Base-by-base conservation (phyloP, 495 filamentous ascomycete genomes). In the Penicillium arizonense region DNA sequence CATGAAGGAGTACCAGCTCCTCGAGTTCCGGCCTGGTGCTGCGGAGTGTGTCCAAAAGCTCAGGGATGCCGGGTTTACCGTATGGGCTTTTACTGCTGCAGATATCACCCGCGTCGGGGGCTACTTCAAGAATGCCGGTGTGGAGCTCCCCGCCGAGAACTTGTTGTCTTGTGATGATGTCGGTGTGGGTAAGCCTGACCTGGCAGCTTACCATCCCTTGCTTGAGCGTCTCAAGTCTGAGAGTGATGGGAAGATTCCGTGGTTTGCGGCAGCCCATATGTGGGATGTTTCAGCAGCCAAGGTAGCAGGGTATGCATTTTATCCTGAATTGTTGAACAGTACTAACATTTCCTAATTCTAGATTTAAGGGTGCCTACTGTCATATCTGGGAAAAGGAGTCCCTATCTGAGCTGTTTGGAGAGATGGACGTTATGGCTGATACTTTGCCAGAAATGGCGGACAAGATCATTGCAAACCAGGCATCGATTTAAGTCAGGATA, bases 31-130 rank as follows among this genome's bases (percentile, higher is more conserved):
- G 1, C 61, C 65, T 5, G 73, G 64, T 11, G 59, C 60, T 0
- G 57, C 39, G 7, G 67, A 76, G 40, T 70, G 66, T 44, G 54
- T 76, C 2, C 33, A 62, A 21, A 71, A 67, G 56, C 61, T 77
- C 2, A 62, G 66, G 5, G 54, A 70, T 46, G 67, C 59, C 1
- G 71, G 71, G 7, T 77, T 76, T 30, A 74, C 62, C 1, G 61
- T 75, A 3, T 77, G 74, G 74, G 64, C 61, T 1, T 65, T 77
- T 10, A 77, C 74, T 4, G 69, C 73, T 0, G 73, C 65, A 7
- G 72, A 75, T 58, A 24, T 57, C 8, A 58, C 50, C 16, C 50
- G 72, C 5, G 71, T 77, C 11, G 42, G 58, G 8, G 69, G 69
- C 7, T 75, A 75, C 47, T 74, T 77, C 46, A 42, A 61, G 9